Conservation (phyloP, 1,284 basidiomycete species). For the Cryptococcus neoformans region DNA sequence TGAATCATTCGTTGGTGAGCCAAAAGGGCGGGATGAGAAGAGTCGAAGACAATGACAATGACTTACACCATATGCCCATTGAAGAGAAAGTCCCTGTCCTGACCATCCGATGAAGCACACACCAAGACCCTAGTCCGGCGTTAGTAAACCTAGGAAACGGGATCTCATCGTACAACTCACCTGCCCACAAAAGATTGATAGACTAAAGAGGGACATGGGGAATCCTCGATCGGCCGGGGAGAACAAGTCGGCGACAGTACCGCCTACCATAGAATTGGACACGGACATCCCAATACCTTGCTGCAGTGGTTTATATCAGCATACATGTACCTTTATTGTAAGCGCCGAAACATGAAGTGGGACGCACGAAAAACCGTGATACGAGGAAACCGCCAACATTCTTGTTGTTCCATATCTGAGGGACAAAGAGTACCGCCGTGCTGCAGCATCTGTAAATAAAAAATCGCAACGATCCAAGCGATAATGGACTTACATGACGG, state of each 20-base stretch:
- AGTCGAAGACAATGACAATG: background rate
- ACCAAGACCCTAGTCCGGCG: slow-evolving; percentile 15
- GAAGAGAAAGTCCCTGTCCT: slow-evolving; percentile 26
- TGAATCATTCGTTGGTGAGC: background rate
- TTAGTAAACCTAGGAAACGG: background rate
- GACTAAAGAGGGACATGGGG: slow-evolving; percentile 49
- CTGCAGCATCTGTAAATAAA: background rate
- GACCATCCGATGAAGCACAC: slow-evolving; percentile 29
- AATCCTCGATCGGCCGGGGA: slow-evolving; percentile 40
- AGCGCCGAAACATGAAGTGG: background rate
- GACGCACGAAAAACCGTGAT: slow-evolving; percentile 28
- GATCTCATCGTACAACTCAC: slow-evolving; percentile 9
- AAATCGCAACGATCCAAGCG: no score
- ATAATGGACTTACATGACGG: slow-evolving; percentile 26
- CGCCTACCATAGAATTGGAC: slow-evolving; percentile 43
- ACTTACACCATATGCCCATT: slow-evolving; percentile 42
- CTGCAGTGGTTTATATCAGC: slow-evolving; percentile 4
- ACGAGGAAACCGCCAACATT: slow-evolving; percentile 40
- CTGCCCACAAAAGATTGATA: slow-evolving; percentile 47
- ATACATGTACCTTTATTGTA: background rate
- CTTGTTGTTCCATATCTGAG: slow-evolving; percentile 27
- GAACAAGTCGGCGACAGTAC: slow-evolving; percentile 47
- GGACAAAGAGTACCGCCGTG: slow-evolving; percentile 43
- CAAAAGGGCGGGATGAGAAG: no score
- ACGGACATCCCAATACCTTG: slow-evolving; percentile 39